Percentiles rank a stretch among this genome's conserved stretches.
Conservation (phyloP, 1,284 basidiomycete species). For the Rhodofomes roseus region DNA sequence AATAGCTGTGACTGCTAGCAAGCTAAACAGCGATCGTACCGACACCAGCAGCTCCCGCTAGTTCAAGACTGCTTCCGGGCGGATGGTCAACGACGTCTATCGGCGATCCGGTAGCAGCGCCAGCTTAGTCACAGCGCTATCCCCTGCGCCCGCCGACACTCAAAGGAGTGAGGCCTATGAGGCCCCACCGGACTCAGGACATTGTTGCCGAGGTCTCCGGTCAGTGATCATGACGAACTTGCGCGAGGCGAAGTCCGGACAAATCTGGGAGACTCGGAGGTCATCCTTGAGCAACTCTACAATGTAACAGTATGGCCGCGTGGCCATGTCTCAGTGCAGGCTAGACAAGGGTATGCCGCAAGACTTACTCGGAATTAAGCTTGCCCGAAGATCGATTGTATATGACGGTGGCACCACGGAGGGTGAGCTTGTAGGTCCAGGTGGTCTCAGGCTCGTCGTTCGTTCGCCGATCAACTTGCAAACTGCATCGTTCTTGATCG, state of each 20-base stretch:
- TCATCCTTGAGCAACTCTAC: no score
- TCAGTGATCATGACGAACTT: no score
- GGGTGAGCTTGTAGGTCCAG: slow-evolving; percentile 1
- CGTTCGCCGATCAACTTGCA: not conserved
- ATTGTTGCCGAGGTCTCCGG: no score
- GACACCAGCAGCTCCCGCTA: no score
- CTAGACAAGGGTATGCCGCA: not conserved
- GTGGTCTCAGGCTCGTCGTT: not conserved
- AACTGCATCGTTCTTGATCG: not conserved
- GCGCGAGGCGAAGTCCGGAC: no score
- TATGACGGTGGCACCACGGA: not conserved
- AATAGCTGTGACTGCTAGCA: no score
- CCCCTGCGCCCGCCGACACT: not conserved
- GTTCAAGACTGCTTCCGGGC: not conserved
- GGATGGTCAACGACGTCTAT: not conserved
- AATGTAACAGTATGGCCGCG: no score
- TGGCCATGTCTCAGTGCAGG: not conserved
- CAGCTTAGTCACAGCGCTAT: not conserved
- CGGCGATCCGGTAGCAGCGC: not conserved
- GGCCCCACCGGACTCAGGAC: no score
- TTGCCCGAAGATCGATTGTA: not conserved
- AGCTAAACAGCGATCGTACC: no score
- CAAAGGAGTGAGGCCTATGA: no score
- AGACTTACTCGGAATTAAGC: not conserved
- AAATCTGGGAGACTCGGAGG: not conserved